These are phyloP conservation scores for Gynochthodes officinalis DNA, from an alignment of 257 asterid species.

Conservation along the genomic window DNA sequence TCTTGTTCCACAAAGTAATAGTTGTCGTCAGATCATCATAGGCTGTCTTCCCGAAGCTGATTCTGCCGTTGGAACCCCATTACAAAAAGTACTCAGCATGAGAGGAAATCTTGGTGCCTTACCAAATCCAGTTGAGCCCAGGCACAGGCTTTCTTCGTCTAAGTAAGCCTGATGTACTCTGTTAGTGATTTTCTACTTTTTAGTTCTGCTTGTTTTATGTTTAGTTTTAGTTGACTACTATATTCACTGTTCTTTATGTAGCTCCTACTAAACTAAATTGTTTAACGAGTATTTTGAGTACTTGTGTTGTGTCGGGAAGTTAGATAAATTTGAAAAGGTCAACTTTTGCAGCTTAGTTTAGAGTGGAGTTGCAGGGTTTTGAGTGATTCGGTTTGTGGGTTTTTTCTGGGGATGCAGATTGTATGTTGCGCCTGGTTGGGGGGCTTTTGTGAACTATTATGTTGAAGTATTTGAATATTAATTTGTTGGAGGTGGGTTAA, in stretches of 20 bases:
- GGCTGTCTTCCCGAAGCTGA: constrained; percentile 23
- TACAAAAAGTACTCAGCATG: constrained; percentile 26
- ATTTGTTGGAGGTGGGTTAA: not conserved
- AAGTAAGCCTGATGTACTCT: constrained; percentile 29
- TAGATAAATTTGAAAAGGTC: not conserved
- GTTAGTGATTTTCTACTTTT: too few species aligned
- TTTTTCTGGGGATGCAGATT: not conserved
- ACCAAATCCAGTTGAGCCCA: constrained; percentile 55
- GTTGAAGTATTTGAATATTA: too few species aligned
- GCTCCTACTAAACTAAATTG: not conserved
- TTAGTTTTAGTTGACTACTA: not conserved
- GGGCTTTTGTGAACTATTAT: too few species aligned
- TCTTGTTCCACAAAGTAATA: not conserved
- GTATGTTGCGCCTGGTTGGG: not conserved
- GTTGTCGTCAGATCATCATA: constrained; percentile 31
- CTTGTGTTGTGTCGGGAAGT: not conserved
- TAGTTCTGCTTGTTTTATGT: too few species aligned
- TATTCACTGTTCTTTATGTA: too few species aligned
- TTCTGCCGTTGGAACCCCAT: constrained; percentile 15
- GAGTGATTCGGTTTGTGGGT: not conserved
- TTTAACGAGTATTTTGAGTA: not conserved
- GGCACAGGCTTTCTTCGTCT: constrained; percentile 48
- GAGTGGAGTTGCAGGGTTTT: not conserved
- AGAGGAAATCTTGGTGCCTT: constrained; percentile 42
- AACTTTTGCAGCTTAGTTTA: not conserved